A percentile compares a stretch with the other conserved stretches of the same genome.
These are phyloP conservation scores for Trichomonas gallinae DNA, from an alignment of 208 protist genomes.

Conservation along the genomic window DNA sequence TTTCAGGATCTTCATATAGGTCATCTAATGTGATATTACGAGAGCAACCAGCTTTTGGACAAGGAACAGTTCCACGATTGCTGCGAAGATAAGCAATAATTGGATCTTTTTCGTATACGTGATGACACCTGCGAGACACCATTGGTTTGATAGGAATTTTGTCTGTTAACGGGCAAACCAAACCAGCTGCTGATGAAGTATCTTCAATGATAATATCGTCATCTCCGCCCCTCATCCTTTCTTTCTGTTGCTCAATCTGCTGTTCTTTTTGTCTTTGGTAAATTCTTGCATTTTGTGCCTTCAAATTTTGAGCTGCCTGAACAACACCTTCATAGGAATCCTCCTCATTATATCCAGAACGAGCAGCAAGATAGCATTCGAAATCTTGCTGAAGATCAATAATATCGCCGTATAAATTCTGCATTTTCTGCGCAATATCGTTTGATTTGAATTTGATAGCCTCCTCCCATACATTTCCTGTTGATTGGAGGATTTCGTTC, in stretches of 20 bases:
- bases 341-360: background rate
- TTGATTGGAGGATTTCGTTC: background rate
- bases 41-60: background rate
- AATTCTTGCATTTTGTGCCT: background rate
- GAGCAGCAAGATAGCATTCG: background rate
- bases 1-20: background rate
- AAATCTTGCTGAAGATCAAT: background rate
- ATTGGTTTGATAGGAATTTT: background rate
- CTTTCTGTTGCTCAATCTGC: background rate
- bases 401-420: background rate
- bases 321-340: background rate
- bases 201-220: background rate
- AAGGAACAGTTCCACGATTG: background rate
- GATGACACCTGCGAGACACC: background rate
- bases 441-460: background rate
- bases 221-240: background rate
- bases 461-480: background rate
- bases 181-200: background rate
- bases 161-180: background rate
- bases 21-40: background rate
- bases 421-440: background rate
- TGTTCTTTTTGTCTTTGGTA: background rate
- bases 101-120: background rate
- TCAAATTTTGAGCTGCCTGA: background rate
- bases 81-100: background rate